Base-by-base conservation (phyloP, 192 early-diverging fungal species). In the Coemansia guatemalensis region DNA sequence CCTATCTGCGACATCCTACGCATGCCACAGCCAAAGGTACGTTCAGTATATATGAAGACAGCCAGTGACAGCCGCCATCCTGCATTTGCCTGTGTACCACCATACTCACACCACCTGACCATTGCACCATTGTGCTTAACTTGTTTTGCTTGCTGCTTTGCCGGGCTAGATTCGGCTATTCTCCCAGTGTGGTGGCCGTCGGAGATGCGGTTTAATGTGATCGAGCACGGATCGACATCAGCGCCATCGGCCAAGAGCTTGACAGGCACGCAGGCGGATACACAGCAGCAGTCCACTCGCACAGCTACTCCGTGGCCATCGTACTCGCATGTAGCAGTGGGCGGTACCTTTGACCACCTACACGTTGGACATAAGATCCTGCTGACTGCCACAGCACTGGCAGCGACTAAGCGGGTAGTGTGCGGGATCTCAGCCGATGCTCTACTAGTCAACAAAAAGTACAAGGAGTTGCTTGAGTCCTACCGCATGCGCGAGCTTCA, bases 281-380 rank as follows among this genome's bases (percentile, higher is more conserved):
- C 6, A 30, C 50, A 5, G 12, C 50, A 20, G 22, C 25, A 41
- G 49, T 44, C 58, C 7, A 65, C 71, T 0, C 64, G 68, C 30
- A 48, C 51, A 14, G 24, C 53, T 5, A 48, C 60, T 7, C 77
- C 72, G 1, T 80, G 77, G 77, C 53, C 44, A 20, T 60, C 72
- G 14, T 71, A 59, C 30, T 51, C 72, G 20, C 77, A 80, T 22
- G 77, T 80, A 5, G 77, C 77, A 0, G 64, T 96, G 7, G 97
- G 97, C 23, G 97, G 97, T 17, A 97, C 97, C 20, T 99, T 99
- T 83, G 97, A 99, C 75, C 95, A 97, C 67, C 75, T 99, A 53
- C 97, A 99, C 62, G 75, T 86, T 1, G 97, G 95, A 9, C 97
- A 99, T 73, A 95, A 97, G 83, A 92, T 97, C 32, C 74, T 99